Percentiles rank a stretch among this genome's conserved stretches.
Conservation (phyloP, 164 flowering plant genomes). For the Akebia trifoliata region DNA sequence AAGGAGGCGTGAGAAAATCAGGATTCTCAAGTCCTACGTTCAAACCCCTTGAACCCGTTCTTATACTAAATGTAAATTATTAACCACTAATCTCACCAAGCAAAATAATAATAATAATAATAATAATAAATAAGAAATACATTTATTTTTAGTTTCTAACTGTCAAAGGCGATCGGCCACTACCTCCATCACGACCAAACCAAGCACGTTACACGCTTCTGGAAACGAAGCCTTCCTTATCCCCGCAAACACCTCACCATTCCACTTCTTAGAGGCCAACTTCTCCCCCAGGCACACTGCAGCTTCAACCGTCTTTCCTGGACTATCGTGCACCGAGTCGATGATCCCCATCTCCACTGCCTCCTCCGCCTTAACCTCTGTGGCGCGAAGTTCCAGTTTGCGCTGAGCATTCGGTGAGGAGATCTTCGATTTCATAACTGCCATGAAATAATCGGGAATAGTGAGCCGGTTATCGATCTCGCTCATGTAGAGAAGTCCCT, state of each 20-base stretch:
- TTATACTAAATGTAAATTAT: too few relatives aligned
- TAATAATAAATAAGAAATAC: too few relatives aligned
- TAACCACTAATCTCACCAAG: too few relatives aligned
- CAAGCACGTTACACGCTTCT: constrained; percentile 26
- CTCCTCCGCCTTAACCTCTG: constrained; percentile 46
- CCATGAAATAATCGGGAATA: constrained; percentile 20
- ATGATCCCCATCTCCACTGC: constrained; percentile 42
- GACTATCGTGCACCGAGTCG: constrained; percentile 34
- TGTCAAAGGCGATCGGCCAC: constrained; percentile 13
- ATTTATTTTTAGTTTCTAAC: not conserved
- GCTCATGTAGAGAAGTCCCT: constrained; percentile 81
- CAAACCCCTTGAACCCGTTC: too few relatives aligned
- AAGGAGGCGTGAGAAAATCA: too few relatives aligned
- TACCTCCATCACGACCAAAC: constrained; percentile 8
- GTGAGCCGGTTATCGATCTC: constrained; percentile 55
- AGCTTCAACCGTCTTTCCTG: constrained; percentile 50
- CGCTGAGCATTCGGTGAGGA: constrained; percentile 31
- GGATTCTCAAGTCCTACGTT: too few relatives aligned
- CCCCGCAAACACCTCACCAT: constrained; percentile 52
- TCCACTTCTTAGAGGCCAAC: constrained; percentile 51
- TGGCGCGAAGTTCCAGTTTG: constrained; percentile 40
- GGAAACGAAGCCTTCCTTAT: constrained; percentile 36
- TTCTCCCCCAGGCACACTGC: constrained; percentile 48
- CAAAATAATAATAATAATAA: too few relatives aligned
- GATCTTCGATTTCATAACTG: constrained; percentile 38